A percentile compares a stretch with the other conserved stretches of the same genome.
Conservation (phyloP, 176 grass and related monocot species). For the Saccharum spontaneum region DNA sequence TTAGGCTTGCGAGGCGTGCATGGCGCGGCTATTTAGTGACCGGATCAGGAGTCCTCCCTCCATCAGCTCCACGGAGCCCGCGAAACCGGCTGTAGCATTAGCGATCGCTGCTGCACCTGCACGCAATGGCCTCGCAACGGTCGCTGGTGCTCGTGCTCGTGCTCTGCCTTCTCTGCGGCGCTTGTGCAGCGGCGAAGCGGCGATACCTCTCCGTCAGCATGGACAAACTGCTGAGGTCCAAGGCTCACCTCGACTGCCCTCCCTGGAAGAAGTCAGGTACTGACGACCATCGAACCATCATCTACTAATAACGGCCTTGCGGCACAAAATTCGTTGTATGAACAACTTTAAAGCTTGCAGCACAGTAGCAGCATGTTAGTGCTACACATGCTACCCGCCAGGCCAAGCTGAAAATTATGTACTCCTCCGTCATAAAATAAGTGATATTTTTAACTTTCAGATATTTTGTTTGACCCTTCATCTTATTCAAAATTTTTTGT, state of each 20-base stretch:
- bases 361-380: no score
- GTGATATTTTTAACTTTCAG: no score
- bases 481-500: no score
- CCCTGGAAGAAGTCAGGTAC: conserved; percentile 17
- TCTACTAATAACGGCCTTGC: not conserved
- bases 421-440: no score
- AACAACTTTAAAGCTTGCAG: no score
- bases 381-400: no score
- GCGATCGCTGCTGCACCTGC: not conserved
- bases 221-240: not conserved
- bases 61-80: not conserved
- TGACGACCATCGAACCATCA: not conserved
- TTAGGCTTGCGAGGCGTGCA: no score
- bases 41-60: not conserved
- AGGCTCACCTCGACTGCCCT: conserved; percentile 27
- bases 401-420: no score
- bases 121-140: not conserved
- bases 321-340: no score
- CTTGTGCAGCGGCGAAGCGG: not conserved
- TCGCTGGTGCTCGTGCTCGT: not conserved
- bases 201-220: conserved; percentile 4
- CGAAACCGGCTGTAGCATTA: not conserved
- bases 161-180: not conserved
- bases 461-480: no score
- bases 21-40: no score